Percentiles rank a stretch among this genome's conserved stretches.
phyloP scores from a whole-genome alignment of 345 rosid genomes.

The Noccaea bulbosa region DNA sequence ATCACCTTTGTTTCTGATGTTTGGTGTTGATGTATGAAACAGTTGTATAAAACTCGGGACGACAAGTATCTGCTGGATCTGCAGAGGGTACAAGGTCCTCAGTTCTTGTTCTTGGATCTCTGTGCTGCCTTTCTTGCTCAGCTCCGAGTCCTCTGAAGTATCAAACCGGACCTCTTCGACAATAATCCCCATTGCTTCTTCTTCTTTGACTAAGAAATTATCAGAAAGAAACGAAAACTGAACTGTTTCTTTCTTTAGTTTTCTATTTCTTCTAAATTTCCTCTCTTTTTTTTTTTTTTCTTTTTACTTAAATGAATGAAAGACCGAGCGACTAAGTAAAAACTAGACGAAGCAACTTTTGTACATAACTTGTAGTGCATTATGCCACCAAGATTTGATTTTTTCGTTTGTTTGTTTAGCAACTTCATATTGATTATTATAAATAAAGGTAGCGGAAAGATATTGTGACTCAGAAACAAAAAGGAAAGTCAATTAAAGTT shows the following conservation, averaged over 20 bases:
- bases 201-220: slow-evolving; percentile 16
- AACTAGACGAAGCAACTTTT: slow-evolving; percentile 2
- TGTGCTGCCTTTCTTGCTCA: slow-evolving; percentile 84
- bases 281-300: no score
- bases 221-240: slow-evolving; percentile 16
- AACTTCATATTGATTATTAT: no score
- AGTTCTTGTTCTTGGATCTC: slow-evolving; percentile 79
- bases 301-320: slow-evolving; percentile 26
- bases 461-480: no score
- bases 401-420: no score
- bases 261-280: slow-evolving; percentile 1
- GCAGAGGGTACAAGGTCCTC: slow-evolving; percentile 77
- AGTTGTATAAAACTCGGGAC: slow-evolving; percentile 83
- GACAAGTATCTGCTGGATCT: slow-evolving; percentile 83
- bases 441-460: no score
- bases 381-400: no score
- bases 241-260: slow-evolving; percentile 1
- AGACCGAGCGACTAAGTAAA: slow-evolving; percentile 10
- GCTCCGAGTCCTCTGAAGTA: slow-evolving; percentile 64
- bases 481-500: no score
- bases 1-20: slow-evolving; percentile 9
- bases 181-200: slow-evolving; percentile 31
- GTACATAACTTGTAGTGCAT: slow-evolving; percentile 26
- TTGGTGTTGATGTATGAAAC: slow-evolving; percentile 30
- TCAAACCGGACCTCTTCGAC: slow-evolving; percentile 15